Conservation (phyloP, 768 basidiomycete genomes). For the Galerina sulciceps region DNA sequence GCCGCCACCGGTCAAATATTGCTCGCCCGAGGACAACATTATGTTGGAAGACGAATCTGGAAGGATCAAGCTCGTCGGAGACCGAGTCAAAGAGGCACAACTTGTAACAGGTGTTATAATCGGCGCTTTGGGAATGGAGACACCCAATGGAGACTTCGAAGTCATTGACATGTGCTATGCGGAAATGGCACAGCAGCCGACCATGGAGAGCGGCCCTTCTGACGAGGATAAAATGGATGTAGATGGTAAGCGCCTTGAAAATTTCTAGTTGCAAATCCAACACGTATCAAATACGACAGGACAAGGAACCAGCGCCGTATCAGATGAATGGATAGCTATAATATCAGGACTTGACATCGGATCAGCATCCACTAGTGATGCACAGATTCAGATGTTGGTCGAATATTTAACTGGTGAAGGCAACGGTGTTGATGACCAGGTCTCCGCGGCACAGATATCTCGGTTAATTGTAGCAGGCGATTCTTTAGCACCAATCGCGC, state of each 20-base stretch:
- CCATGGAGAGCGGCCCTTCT: conserved; percentile 23
- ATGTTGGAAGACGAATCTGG: conserved; percentile 98
- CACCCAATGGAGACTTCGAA: conserved; percentile 88
- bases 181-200: conserved; percentile 73
- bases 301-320: conserved; percentile 11
- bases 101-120: conserved; percentile 93
- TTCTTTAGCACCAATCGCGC: conserved; percentile 63
- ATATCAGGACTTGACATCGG: conserved; percentile 88
- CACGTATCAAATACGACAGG: neutral
- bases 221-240: conserved; percentile 63
- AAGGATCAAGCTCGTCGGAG: conserved; percentile 86
- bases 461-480: conserved; percentile 91
- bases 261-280: neutral
- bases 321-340: conserved; percentile 82
- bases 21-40: conserved; percentile 75
- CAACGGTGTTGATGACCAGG: conserved; percentile 70
- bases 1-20: conserved; percentile 73
- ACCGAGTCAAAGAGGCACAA: conserved; percentile 56
- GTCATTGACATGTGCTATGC: conserved; percentile 88
- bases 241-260: conserved; percentile 53
- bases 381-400: conserved; percentile 82
- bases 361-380: conserved; percentile 59
- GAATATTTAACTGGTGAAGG: conserved; percentile 89
- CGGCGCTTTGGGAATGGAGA: conserved; percentile 90
- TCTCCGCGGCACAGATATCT: conserved; percentile 72